phyloP scores from a whole-genome alignment of 306 rosid genomes.

The Rubus idaeus region DNA sequence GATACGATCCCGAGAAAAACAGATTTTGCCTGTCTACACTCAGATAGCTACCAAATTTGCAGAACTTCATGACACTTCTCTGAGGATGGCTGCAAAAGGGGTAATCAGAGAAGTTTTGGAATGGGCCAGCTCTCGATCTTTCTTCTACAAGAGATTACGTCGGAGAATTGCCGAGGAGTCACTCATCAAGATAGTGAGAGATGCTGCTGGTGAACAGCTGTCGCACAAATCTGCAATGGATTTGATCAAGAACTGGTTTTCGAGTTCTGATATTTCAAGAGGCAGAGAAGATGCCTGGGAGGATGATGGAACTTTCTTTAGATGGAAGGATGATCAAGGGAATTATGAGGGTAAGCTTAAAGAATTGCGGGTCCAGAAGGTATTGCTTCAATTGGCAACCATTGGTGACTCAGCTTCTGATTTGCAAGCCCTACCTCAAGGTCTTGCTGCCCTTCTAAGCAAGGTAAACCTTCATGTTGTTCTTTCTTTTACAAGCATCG shows the following conservation, averaged over 20 bases:
- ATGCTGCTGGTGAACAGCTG: constrained; percentile 83
- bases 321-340: constrained; percentile 62
- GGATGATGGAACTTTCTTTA: constrained; percentile 79
- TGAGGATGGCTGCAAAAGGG: constrained; percentile 95
- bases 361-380: constrained; percentile 80
- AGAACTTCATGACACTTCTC: constrained; percentile 91
- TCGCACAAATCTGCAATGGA: constrained; percentile 61
- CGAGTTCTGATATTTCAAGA: constrained; percentile 49
- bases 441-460: constrained; percentile 89
- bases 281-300: constrained; percentile 64
- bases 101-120: constrained; percentile 79
- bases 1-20: constrained; percentile 81
- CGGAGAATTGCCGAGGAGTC: constrained; percentile 80
- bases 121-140: constrained; percentile 76
- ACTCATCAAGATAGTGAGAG: constrained; percentile 63
- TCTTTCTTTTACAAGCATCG: constrained; percentile 13
- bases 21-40: constrained; percentile 86
- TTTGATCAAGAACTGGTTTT: constrained; percentile 71
- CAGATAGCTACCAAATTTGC: constrained; percentile 95
- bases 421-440: constrained; percentile 90
- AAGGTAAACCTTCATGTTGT: constrained; percentile 52
- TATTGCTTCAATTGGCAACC: constrained; percentile 65
- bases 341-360: constrained; percentile 77
- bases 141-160: constrained; percentile 72
- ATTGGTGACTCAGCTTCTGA: constrained; percentile 69